A percentile compares a stretch with the other conserved stretches of the same genome.
phyloP scores from a whole-genome alignment of 2,329 filamentous ascomycete species.

The Botrytis fabae region DNA sequence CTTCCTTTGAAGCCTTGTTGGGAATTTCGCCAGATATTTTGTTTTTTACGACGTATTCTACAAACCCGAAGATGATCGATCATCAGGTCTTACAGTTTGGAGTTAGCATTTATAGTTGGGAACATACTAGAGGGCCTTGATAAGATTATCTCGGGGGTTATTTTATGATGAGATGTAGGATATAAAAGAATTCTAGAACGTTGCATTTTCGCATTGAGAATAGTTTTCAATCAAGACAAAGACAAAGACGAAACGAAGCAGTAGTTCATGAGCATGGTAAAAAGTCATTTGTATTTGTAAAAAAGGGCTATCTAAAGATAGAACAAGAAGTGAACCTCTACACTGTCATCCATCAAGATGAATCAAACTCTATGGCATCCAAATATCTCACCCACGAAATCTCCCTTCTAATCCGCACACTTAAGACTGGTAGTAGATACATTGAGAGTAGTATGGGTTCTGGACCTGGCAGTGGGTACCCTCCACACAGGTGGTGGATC shows the following conservation, averaged over 20 bases:
- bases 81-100: background rate
- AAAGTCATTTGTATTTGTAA: constrained; percentile 15
- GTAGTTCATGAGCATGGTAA: background rate
- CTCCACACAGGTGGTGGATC: constrained; percentile 28
- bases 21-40: background rate
- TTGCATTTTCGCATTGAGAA: background rate
- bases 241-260: background rate
- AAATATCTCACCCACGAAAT: background rate
- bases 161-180: background rate
- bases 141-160: too few species aligned
- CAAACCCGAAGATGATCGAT: background rate
- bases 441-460: constrained; percentile 28
- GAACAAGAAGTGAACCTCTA: constrained; percentile 23
- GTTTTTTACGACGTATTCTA: background rate
- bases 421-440: constrained; percentile 9
- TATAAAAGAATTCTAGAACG: background rate
- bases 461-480: constrained; percentile 27
- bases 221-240: background rate
- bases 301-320: constrained; percentile 18
- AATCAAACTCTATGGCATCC: constrained; percentile 2
- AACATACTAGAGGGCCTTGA: background rate
- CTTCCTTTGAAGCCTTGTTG: background rate
- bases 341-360: constrained; percentile 10
- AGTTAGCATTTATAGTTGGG: background rate
- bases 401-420: background rate